These are phyloP conservation scores for Acanthamoeba castellanii DNA, from an alignment of 208 protist genomes.

Conservation along the genomic window DNA sequence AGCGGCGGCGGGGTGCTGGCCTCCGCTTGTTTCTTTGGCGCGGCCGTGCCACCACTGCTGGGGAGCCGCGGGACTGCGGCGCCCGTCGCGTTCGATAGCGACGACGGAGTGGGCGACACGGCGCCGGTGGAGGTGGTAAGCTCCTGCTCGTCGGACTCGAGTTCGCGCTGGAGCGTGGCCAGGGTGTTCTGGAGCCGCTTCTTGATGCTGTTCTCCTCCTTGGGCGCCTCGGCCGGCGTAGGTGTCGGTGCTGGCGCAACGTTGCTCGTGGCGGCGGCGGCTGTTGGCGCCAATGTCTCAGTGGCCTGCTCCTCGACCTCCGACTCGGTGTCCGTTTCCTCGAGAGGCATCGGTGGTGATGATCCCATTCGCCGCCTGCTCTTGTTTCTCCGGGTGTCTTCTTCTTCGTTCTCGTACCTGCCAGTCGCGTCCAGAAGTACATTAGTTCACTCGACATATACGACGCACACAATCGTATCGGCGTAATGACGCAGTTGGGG, in stretches of 20 bases:
- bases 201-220: conserved; percentile 60
- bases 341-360: neutral
- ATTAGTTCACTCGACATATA: neutral
- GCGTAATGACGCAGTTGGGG: neutral
- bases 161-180: conserved; percentile 40
- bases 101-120: neutral
- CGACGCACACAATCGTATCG: neutral
- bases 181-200: conserved; percentile 8
- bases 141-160: conserved; percentile 44
- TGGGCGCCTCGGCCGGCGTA: neutral
- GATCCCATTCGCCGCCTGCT: neutral
- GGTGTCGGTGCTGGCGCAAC: neutral
- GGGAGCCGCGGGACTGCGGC: neutral
- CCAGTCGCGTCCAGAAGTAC: neutral
- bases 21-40: neutral
- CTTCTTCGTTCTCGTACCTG: conserved; percentile 41
- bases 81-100: neutral
- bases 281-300: neutral
- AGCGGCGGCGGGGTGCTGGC: neutral
- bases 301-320: neutral
- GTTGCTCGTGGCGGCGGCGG: neutral
- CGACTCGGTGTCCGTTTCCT: neutral
- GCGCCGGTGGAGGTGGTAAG: neutral
- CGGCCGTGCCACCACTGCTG: neutral
- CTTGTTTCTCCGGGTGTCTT: neutral